Evolutionary conservation across 1,139 yeast species (phyloP).

Genomic region (Geotrichum candidum): DNA sequence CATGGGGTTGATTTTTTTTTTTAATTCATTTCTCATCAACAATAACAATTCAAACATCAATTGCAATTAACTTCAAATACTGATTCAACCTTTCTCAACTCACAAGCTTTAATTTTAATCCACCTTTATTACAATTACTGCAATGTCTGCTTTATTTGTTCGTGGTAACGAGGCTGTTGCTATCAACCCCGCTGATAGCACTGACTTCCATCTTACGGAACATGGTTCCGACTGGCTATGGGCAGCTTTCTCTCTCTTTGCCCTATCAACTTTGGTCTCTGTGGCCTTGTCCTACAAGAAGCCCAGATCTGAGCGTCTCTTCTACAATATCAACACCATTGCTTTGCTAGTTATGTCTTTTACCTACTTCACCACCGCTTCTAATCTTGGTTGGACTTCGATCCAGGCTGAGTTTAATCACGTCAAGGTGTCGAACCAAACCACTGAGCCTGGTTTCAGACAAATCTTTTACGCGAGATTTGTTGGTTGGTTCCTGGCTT

Average conservation of each 20-base stretch:
- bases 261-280: too few relatives aligned
- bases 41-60: too few relatives aligned
- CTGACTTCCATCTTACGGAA: conserved; percentile 47
- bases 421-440: conserved; percentile 36
- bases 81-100: too few relatives aligned
- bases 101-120: too few relatives aligned
- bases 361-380: conserved; percentile 58
- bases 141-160: neutral
- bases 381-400: conserved; percentile 60
- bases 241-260: conserved; percentile 47
- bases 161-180: conserved; percentile 44
- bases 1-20: too few relatives aligned
- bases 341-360: conserved; percentile 45
- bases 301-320: too few relatives aligned
- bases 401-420: conserved; percentile 53
- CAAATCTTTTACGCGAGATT: too few relatives aligned
- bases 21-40: too few relatives aligned
- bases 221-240: conserved; percentile 69
- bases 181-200: conserved; percentile 42
- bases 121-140: too few relatives aligned
- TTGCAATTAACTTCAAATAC: too few relatives aligned
- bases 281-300: too few relatives aligned
- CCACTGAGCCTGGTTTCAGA: conserved; percentile 42
- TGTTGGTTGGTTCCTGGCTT: too few relatives aligned
- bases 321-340: conserved; percentile 28